These are phyloP conservation scores for Syzygium grande DNA, from an alignment of 345 rosid species.

Conservation along the genomic window DNA sequence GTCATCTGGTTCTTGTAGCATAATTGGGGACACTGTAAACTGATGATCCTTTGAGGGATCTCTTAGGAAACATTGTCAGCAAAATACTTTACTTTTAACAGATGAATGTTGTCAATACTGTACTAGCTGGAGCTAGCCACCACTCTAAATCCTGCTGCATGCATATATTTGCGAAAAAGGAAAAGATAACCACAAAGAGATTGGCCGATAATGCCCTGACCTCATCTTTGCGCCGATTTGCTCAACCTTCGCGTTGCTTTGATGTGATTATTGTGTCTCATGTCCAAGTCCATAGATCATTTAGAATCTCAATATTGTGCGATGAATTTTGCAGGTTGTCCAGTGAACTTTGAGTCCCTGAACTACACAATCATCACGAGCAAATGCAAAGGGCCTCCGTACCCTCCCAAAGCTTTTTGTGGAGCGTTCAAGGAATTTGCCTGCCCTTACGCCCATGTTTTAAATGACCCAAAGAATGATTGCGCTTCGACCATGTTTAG, in stretches of 20 bases:
- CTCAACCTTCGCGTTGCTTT: not conserved
- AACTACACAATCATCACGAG: slow-evolving; percentile 45
- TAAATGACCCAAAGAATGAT: slow-evolving; percentile 36
- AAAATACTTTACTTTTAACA: not conserved
- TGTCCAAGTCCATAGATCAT: not conserved
- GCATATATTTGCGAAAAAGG: not conserved
- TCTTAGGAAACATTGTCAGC: not conserved
- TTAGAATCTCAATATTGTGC: not conserved
- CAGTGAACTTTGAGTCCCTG: slow-evolving; percentile 51
- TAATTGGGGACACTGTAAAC: not conserved
- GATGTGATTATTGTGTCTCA: not conserved
- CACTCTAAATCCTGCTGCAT: not conserved
- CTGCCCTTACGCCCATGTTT: slow-evolving; percentile 37
- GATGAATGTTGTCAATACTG: not conserved
- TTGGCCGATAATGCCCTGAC: not conserved
- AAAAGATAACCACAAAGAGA: not conserved
- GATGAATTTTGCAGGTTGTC: slow-evolving; percentile 32
- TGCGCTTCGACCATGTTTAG: slow-evolving; percentile 58
- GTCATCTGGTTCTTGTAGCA: not conserved
- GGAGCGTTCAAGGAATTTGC: slow-evolving; percentile 46
- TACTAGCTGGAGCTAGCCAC: not conserved
- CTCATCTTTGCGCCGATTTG: not conserved
- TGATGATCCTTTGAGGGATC: not conserved
- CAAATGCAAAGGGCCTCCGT: slow-evolving; percentile 55
- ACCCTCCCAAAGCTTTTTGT: slow-evolving; percentile 36